Evolutionary conservation across 2,329 filamentous ascomycete genomes (phyloP).

Genomic region (Tolypocladium tundrense): DNA sequence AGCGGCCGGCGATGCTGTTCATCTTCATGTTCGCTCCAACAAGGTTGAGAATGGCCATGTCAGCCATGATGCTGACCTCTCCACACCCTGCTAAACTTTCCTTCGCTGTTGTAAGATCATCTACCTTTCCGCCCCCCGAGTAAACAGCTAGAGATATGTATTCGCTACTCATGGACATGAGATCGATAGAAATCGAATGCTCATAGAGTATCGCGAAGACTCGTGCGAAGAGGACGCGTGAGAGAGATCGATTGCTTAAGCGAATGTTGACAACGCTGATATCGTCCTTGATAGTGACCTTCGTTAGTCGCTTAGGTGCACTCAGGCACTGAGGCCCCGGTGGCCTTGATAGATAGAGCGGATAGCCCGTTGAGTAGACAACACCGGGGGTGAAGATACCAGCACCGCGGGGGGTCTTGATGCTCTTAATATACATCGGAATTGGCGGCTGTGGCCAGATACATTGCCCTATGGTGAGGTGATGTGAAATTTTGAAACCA

Average conservation of each 20-base stretch:
- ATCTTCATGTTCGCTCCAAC: constrained; percentile 97
- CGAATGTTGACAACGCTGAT: constrained; percentile 97
- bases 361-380: constrained; percentile 41
- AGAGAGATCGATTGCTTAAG: constrained; percentile 92
- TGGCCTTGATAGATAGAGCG: constrained; percentile 42
- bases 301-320: constrained; percentile 66
- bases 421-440: constrained; percentile 83
- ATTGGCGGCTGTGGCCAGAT: constrained; percentile 72
- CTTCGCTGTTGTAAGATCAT: constrained; percentile 56
- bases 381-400: constrained; percentile 78
- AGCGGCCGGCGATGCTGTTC: constrained; percentile 82
- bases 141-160: constrained; percentile 97
- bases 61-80: constrained; percentile 77
- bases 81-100: constrained; percentile 70
- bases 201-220: constrained; percentile 88
- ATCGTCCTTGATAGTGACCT: constrained; percentile 94
- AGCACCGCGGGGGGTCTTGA: constrained; percentile 70
- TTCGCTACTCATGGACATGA: constrained; percentile 93
- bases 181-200: constrained; percentile 80
- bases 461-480: constrained; percentile 95
- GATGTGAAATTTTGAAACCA: constrained; percentile 93
- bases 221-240: constrained; percentile 88
- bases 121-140: constrained; percentile 54
- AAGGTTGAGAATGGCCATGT: constrained; percentile 92
- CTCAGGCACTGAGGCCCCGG: constrained; percentile 25